Conservation (phyloP, 1,139 yeast species). For the Entelexis paramagnoliae region DNA sequence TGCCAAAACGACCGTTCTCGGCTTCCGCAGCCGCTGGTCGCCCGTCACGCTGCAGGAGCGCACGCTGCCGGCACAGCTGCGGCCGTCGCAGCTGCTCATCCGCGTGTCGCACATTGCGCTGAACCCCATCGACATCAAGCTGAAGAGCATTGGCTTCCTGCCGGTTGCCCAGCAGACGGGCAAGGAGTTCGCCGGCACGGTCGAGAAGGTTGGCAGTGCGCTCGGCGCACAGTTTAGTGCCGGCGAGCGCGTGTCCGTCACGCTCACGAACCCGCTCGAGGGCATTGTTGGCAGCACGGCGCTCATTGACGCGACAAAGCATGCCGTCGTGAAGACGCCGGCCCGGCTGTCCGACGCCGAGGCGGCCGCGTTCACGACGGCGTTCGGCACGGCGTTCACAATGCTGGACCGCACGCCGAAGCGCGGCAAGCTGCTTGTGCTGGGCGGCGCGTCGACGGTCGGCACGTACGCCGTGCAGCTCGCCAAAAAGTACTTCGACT, state of each 20-base stretch:
- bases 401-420: constrained; percentile 30
- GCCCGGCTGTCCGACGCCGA: constrained; percentile 39
- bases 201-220: constrained; percentile 46
- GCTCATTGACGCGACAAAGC: constrained; percentile 34
- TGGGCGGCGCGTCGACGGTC: constrained; percentile 68
- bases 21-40: constrained; percentile 17
- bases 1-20: neutral
- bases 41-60: constrained; percentile 8
- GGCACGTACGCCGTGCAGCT: constrained; percentile 51
- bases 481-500: constrained; percentile 17
- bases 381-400: constrained; percentile 49
- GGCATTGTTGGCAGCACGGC: constrained; percentile 33
- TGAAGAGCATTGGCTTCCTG: constrained; percentile 34
- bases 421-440: constrained; percentile 39
- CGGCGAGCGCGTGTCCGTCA: constrained; percentile 61
- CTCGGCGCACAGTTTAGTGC: constrained; percentile 35
- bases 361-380: constrained; percentile 51
- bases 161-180: constrained; percentile 33
- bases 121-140: constrained; percentile 57
- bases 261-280: constrained; percentile 33
- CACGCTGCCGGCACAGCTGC: neutral
- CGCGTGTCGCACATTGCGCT: constrained; percentile 49
- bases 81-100: constrained; percentile 32
- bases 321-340: constrained; percentile 37
- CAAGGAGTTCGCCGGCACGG: constrained; percentile 57